Base-by-base conservation (phyloP, 2,329 filamentous ascomycete species). In the Lecanicillium sp. region DNA sequence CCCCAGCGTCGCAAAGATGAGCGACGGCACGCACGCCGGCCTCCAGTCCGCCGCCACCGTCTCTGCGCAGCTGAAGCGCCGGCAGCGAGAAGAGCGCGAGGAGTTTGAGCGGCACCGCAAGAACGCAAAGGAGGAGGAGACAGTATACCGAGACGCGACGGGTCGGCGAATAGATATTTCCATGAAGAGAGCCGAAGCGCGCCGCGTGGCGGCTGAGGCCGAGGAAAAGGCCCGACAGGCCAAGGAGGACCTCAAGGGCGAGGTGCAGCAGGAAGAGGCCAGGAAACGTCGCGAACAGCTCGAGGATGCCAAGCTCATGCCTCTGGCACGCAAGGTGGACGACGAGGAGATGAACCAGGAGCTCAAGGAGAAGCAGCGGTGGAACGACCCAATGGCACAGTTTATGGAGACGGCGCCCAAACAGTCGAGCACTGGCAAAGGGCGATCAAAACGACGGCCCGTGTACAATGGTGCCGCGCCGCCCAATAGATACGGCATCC, bases 71-170 rank as follows among this genome's bases (percentile, higher is more conserved):
- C 66, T 84, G 5, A 69, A 75, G 49, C 74, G 77, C 54, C 79
- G 84, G 13, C 78, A 81, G 47, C 74, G 71, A 11, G 76, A 81
- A 48, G 82, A 88, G 44, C 59, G 61, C n/a, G 64, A 63, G 12
- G 65, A 69, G 17, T 75, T 73, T 51, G 65, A 70, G 44, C 51
- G 46, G 45, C 61, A 59, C 50, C 49, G 56, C 25, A 69, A 64
- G 42, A 65, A 58, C 45, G 59, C 58, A 29, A 63, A 68, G 41
- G 74, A 76, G 22, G 74, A 82, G 51, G 87, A 96, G 62, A 94
- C 90, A 0, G 88, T 96, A 17, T 96, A 97, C 59, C 84, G 92
- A 51, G 92, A 98, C 62, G 92, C 94, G 10, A 92, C 85, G 3
- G 92, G 92, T 11, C 77, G 89, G n/a, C 81, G 94, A 40, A 89